phyloP scores from a whole-genome alignment of 306 rosid species.

The Quercus engelmannii region DNA sequence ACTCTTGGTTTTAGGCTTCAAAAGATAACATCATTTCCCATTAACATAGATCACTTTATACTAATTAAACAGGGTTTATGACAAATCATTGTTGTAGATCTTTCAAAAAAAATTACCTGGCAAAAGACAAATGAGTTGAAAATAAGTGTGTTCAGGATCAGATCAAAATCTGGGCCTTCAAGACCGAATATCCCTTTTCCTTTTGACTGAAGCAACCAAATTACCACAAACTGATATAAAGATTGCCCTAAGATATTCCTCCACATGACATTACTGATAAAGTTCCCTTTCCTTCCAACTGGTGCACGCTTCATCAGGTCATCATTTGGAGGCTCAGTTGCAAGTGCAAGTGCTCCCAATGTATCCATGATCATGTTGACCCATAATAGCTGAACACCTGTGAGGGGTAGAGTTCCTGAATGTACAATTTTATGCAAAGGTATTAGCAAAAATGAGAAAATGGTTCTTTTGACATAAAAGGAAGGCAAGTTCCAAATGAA shows the following conservation, averaged over 20 bases:
- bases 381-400: slow-evolving; percentile 97
- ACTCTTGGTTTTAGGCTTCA: no score
- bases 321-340: slow-evolving; percentile 92
- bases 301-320: slow-evolving; percentile 89
- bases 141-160: slow-evolving; percentile 78
- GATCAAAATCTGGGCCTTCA: slow-evolving; percentile 54
- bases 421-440: slow-evolving; percentile 12
- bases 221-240: slow-evolving; percentile 68
- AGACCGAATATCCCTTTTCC: slow-evolving; percentile 62
- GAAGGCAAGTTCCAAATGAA: slow-evolving; percentile 1
- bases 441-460: slow-evolving; percentile 20
- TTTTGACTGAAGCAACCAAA: slow-evolving; percentile 83
- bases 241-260: slow-evolving; percentile 93
- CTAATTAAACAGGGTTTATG: background rate
- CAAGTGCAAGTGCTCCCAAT: slow-evolving; percentile 95
- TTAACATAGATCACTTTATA: background rate
- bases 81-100: background rate
- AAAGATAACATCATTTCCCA: background rate
- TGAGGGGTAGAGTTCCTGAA: slow-evolving; percentile 86
- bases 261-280: slow-evolving; percentile 96
- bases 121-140: slow-evolving; percentile 93
- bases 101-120: slow-evolving; percentile 53
- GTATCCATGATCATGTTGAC: slow-evolving; percentile 99
- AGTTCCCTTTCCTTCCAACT: slow-evolving; percentile 83
- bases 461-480: background rate